A percentile compares a stretch with the other conserved stretches of the same genome.
Evolutionary conservation across 176 grass and related monocot species (phyloP).

Genomic region (Aegilops sharonensis): DNA sequence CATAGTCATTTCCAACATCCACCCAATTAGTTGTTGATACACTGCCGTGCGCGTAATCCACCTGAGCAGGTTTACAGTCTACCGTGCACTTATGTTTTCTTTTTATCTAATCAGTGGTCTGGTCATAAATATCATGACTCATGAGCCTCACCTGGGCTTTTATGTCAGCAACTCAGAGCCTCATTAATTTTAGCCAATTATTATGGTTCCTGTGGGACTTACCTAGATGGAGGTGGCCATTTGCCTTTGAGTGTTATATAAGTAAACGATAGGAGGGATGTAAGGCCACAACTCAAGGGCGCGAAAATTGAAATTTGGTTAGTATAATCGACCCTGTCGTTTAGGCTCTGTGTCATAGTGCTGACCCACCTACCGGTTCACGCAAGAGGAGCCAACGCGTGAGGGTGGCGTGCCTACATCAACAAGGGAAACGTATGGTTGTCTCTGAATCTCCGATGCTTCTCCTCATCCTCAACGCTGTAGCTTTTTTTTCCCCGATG

Average conservation of each 20-base stretch:
- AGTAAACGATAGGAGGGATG: background rate
- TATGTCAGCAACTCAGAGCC: background rate
- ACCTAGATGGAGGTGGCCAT: background rate
- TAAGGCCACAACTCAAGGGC: slow-evolving; percentile 10
- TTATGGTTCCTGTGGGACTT: background rate
- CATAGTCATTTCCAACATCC: background rate
- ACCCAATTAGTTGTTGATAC: background rate
- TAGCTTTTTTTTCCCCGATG: background rate
- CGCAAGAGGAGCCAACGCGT: background rate
- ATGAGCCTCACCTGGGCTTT: background rate
- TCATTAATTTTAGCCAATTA: background rate
- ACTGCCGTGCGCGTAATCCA: background rate
- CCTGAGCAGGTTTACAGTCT: background rate
- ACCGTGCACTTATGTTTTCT: background rate
- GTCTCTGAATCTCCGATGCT: background rate
- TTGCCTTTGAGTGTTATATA: background rate
- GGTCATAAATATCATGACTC: background rate
- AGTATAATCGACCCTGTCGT: background rate
- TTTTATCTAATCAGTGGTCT: background rate
- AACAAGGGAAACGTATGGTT: background rate
- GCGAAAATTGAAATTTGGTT: background rate
- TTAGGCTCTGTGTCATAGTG: background rate
- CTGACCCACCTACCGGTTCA: background rate
- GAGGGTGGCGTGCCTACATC: background rate
- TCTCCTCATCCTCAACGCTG: background rate